A percentile compares a stretch with the other conserved stretches of the same genome.
phyloP scores from a whole-genome alignment of 352 stramenopile species.

The Phytophthora crassamura region DNA sequence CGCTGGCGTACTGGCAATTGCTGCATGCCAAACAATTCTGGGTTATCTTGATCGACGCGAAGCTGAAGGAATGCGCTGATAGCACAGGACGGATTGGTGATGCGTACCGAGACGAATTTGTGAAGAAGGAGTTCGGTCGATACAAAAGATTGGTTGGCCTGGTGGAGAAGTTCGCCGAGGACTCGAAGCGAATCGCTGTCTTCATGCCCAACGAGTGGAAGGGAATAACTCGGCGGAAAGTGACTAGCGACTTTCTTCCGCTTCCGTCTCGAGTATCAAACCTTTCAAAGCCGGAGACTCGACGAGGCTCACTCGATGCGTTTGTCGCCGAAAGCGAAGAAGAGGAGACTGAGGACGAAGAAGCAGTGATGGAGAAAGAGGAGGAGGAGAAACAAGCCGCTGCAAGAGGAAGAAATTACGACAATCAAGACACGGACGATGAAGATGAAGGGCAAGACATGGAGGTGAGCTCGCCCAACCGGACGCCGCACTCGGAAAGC shows the following conservation, averaged over 20 bases:
- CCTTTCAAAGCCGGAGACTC: conserved; percentile 18
- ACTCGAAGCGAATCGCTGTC: conserved; percentile 41
- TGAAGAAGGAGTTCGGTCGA: conserved; percentile 76
- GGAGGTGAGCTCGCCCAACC: conserved; percentile 15
- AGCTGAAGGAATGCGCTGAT: conserved; percentile 50
- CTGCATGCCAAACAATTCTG: conserved; percentile 85
- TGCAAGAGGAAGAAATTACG: conserved; percentile 20
- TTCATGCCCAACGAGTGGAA: conserved; percentile 79
- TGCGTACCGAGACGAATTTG: conserved; percentile 45
- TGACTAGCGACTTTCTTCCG: conserved; percentile 62
- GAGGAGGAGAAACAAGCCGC: conserved; percentile 24
- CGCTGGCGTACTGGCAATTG: conserved; percentile 79
- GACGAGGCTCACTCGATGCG: conserved; percentile 65
- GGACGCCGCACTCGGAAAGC: conserved; percentile 25
- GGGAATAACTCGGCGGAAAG: conserved; percentile 46
- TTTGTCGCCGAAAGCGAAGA: conserved; percentile 70
- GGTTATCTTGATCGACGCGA: conserved; percentile 76
- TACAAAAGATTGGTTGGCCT: conserved; percentile 71
- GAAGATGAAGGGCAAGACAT: conserved; percentile 29
- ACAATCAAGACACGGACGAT: conserved; percentile 32
- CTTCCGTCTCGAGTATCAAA: conserved; percentile 10
- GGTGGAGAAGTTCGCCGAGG: conserved; percentile 73
- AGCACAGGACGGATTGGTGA: conserved; percentile 56
- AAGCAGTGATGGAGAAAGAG: conserved; percentile 42
- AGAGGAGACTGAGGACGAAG: conserved; percentile 54